Conservation (phyloP, 495 filamentous ascomycete genomes). For the Terfezia claveryi region DNA sequence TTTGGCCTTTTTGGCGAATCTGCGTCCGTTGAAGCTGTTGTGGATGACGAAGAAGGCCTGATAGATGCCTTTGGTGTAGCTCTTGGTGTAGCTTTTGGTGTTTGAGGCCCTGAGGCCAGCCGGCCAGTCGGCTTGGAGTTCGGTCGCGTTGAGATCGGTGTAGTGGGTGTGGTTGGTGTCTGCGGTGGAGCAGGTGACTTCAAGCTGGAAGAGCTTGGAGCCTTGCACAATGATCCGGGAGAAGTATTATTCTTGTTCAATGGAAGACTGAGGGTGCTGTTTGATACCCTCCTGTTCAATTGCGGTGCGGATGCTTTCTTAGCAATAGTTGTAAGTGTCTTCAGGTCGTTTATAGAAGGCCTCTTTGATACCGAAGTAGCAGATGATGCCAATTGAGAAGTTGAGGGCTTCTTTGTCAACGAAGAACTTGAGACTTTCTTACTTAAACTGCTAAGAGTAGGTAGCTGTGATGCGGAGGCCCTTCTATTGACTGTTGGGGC, state of each 20-base stretch:
- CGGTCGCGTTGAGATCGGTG: not conserved
- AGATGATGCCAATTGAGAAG: not conserved
- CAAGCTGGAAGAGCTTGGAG: conserved; percentile 1
- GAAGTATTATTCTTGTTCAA: not conserved
- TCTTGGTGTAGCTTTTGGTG: not conserved
- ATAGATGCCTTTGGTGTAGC: conserved; percentile 11
- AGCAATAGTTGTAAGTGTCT: not conserved
- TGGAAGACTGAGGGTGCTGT: not conserved
- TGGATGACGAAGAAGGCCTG: conserved; percentile 3
- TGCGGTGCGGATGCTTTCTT: not conserved
- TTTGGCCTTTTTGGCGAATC: conserved; percentile 28
- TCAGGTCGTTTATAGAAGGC: conserved; percentile 4
- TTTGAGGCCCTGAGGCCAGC: too few relatives aligned
- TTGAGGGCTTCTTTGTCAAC: not conserved
- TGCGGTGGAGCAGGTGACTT: conserved; percentile 8
- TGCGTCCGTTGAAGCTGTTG: conserved; percentile 17
- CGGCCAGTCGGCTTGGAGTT: not conserved
- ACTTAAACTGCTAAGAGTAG: conserved; percentile 2
- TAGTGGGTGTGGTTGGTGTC: not conserved
- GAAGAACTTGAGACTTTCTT: not conserved
- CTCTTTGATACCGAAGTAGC: conserved; percentile 10
- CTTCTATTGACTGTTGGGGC: conserved; percentile 5
- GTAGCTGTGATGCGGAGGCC: conserved; percentile 11
- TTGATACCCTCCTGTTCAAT: not conserved
- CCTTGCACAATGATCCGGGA: conserved; percentile 3